Evolutionary conservation across 208 protist genomes (phyloP), one percentile per base, ranked within the genome.

Genomic region (Leishmania amazonensis): DNA sequence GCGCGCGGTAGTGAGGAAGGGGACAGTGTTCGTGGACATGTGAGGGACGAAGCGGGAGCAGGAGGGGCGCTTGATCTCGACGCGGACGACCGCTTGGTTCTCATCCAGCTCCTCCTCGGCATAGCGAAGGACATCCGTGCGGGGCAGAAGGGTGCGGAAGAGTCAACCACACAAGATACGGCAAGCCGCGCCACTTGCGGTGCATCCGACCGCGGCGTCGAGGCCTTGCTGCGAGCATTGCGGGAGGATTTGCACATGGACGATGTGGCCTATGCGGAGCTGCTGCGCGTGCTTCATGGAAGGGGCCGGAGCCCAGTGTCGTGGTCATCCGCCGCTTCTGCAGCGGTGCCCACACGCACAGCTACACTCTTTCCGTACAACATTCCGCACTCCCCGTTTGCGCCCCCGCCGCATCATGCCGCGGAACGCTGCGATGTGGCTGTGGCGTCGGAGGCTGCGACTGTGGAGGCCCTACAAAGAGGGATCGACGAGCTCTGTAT

Each of bases 311-410:
- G 17, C 21, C 38, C 35, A 17, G 47, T 35, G 15, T 5, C 53
- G 24, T 15, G 21, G 47, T 5, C 57, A n/a, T 11, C 13, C 7
- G 47, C 58, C 31, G 31, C 31, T 3, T 21, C 51, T 45, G 19
- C 76, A 42, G 31, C 75, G 9, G 24, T 5, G 38, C 0, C 24
- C 21, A 19, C 38, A 62, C 13, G 1, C 42, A 64, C n/a, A 47
- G 24, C 11, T 15, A 45, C 31, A 53, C 28, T 76, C 2, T 80
- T 71, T 40, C 75, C 75, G 2, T 64, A 79, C 45, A 80, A 77
- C 53, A 75, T 79, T n/a, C 81, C 49, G 6, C 62, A 80, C 67
- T 54, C 57, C 19, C 49, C 67, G 38, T 54, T 21, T 21, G 53
- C 51, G 19, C 5, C 15, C 6, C 47, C n/a, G 35, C 35, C 73